A percentile compares a stretch with the other conserved stretches of the same genome.
Evolutionary conservation across 371 early-diverging fungal genomes (phyloP).

Genomic region (Mucor piriformis): DNA sequence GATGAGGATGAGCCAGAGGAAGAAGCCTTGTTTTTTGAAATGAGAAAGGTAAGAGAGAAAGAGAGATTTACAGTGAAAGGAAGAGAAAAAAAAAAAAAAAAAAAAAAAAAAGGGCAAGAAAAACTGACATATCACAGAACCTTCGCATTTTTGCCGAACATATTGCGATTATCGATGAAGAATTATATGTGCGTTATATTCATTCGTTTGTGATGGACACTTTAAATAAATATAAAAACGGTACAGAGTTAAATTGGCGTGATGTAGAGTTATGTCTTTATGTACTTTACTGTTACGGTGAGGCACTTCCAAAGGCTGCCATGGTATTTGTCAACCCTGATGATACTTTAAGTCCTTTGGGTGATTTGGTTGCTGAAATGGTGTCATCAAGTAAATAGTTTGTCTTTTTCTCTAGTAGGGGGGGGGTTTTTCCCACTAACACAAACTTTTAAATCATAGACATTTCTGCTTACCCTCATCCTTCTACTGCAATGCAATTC

Average conservation of each 20-base stretch:
- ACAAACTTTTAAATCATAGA: slow-evolving; percentile 40
- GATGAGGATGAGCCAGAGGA: slow-evolving; percentile 79
- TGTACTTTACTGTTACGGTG: slow-evolving; percentile 76
- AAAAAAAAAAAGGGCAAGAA: too few species aligned
- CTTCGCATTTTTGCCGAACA: slow-evolving; percentile 75
- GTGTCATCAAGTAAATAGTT: slow-evolving; percentile 45
- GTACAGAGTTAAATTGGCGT: slow-evolving; percentile 68
- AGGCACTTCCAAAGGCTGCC: slow-evolving; percentile 65
- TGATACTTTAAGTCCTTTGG: slow-evolving; percentile 63
- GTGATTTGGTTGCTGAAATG: slow-evolving; percentile 76
- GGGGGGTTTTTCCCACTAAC: not conserved
- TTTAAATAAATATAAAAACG: slow-evolving; percentile 53
- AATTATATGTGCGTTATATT: slow-evolving; percentile 59
- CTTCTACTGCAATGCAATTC: slow-evolving; percentile 72
- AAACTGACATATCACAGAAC: slow-evolving; percentile 43
- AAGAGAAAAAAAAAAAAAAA: too few species aligned
- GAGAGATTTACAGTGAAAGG: not conserved
- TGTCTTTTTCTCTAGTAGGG: not conserved
- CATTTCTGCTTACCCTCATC: slow-evolving; percentile 81
- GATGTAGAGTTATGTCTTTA: slow-evolving; percentile 84
- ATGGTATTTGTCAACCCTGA: slow-evolving; percentile 60
- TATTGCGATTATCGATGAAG: slow-evolving; percentile 69
- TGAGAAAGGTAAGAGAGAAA: slow-evolving; percentile 67
- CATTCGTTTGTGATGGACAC: slow-evolving; percentile 65
- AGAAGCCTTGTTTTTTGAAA: slow-evolving; percentile 70